Conservation (phyloP, 805 yeast genomes). For the Candida ulmi region DNA sequence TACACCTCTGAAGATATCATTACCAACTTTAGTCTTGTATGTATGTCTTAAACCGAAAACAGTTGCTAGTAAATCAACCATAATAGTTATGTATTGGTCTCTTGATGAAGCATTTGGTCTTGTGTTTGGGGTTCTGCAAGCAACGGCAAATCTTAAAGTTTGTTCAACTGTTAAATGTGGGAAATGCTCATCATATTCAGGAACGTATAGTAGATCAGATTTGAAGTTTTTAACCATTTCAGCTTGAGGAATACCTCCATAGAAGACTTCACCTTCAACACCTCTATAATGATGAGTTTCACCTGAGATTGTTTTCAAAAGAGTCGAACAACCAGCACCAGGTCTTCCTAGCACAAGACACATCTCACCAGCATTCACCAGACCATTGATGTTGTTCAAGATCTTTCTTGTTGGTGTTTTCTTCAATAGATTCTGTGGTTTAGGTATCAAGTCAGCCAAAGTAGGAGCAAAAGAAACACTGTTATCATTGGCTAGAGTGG, state of each 20-base stretch:
- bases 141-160: conserved; percentile 65
- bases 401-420: conserved; percentile 1
- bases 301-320: conserved; percentile 59
- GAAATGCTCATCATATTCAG: conserved; percentile 66
- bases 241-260: conserved; percentile 54
- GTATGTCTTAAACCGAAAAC: conserved; percentile 59
- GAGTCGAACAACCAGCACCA: conserved; percentile 76
- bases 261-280: conserved; percentile 50
- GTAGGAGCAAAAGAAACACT: conserved; percentile 1
- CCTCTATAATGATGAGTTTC: conserved; percentile 32
- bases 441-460: neutral
- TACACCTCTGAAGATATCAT: conserved; percentile 62
- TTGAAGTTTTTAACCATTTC: conserved; percentile 57
- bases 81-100: conserved; percentile 40
- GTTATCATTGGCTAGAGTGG: conserved; percentile 1
- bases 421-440: neutral
- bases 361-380: conserved; percentile 61
- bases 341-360: conserved; percentile 67
- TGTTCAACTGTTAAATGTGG: conserved; percentile 73
- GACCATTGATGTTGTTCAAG: conserved; percentile 12
- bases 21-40: conserved; percentile 54
- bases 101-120: conserved; percentile 44
- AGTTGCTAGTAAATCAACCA: conserved; percentile 44
- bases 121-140: conserved; percentile 57
- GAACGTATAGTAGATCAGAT: conserved; percentile 52